These are phyloP conservation scores for Trichoderma breve DNA, from an alignment of 2,329 filamentous ascomycete species.

Conservation along the genomic window DNA sequence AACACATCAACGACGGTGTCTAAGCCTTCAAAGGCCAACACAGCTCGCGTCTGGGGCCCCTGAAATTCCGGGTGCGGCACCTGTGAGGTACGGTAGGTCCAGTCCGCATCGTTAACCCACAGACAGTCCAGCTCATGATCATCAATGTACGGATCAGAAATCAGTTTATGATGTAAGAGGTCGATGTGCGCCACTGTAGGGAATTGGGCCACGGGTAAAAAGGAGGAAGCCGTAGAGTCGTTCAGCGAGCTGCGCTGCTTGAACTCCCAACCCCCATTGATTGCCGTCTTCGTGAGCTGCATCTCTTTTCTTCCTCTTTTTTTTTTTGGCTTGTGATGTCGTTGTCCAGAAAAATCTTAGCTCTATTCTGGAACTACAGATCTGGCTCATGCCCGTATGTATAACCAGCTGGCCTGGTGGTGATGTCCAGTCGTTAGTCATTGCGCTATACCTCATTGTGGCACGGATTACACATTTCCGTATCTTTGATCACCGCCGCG, in stretches of 20 bases:
- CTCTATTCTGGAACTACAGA: no score
- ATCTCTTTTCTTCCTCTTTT: no score
- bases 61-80: background rate
- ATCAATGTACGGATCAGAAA: background rate
- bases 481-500: no score
- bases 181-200: background rate
- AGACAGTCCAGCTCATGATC: background rate
- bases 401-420: no score
- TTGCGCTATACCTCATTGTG: no score
- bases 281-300: no score
- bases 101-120: background rate
- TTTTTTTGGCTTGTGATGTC: no score
- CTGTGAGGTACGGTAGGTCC: background rate
- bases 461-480: no score
- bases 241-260: background rate
- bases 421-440: no score
- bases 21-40: background rate
- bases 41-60: background rate
- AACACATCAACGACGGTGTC: background rate
- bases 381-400: no score
- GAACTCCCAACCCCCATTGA: background rate
- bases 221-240: background rate
- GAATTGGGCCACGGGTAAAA: background rate
- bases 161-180: background rate
- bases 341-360: no score